Evolutionary conservation across 73 alveolate species (phyloP), one percentile per base, ranked within the genome.

Genomic region (Durusdinium trenchii): DNA sequence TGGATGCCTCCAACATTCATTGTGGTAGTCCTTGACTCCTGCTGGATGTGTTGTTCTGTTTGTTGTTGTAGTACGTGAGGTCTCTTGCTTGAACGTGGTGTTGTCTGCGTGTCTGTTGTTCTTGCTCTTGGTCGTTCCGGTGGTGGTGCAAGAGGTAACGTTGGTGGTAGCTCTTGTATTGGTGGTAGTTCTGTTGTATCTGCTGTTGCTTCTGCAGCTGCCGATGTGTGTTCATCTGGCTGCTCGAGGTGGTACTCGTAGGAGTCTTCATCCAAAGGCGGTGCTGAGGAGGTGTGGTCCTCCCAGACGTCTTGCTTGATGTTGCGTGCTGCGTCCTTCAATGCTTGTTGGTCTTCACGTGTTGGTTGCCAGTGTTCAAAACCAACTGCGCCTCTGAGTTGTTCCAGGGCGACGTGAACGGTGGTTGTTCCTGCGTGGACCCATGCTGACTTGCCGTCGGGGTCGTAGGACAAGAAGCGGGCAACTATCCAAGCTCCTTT

Each of bases 401-500:
- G 86, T 14, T 76, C 45, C 60, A 14, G 40, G 10, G 86, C 86
- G 18, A 76, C 86, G 40, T 76, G 42, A 38, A 76, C 57, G 60
- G 86, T 76, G 38, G 86, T 76, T 38, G 86, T 76, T 45, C 45
- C 45, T 38, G 45, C 52, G 54, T 76, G 86, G 36, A 76, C 86
- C 86, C 86, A 76, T 10, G 45, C 60, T 12, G 60, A n/a, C n/a
- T n/a, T n/a, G n/a, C n/a, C n/a, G n/a, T n/a, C n/a, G n/a, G n/a
- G n/a, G n/a, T n/a, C n/a, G n/a, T n/a, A n/a, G n/a, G n/a, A n/a
- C n/a, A n/a, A n/a, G n/a, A n/a, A n/a, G n/a, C n/a, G n/a, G n/a
- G n/a, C n/a, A n/a, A n/a, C n/a, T n/a, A n/a, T n/a, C n/a, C n/a
- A n/a, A n/a, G n/a, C n/a, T n/a, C n/a, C n/a, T n/a, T n/a, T n/a